Conservation (phyloP, 805 yeast species). For the Yarrowia porcina region DNA sequence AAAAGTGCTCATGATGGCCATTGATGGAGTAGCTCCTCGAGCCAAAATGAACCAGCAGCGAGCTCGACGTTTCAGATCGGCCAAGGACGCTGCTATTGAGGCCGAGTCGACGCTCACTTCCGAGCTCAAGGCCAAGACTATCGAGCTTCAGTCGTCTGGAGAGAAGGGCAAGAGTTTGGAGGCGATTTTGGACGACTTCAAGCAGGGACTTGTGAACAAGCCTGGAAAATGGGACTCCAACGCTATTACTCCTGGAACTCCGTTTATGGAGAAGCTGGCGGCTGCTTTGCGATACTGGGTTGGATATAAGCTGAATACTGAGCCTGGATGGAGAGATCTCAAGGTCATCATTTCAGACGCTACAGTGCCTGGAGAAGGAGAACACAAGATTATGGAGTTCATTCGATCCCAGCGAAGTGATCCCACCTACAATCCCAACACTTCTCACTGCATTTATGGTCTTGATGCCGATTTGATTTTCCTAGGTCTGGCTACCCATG, state of each 20-base stretch:
- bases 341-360: slow-evolving; percentile 94
- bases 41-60: slow-evolving; percentile 98
- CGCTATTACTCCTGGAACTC: slow-evolving; percentile 98
- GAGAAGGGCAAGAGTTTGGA: slow-evolving; percentile 68
- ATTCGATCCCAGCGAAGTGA: slow-evolving; percentile 85
- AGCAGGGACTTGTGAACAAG: slow-evolving; percentile 59
- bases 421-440: slow-evolving; percentile 85
- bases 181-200: slow-evolving; percentile 69
- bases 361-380: slow-evolving; percentile 99
- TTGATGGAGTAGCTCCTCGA: slow-evolving; percentile 98
- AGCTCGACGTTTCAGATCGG: slow-evolving; percentile 87
- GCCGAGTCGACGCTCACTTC: slow-evolving; percentile 41
- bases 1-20: slow-evolving; percentile 88
- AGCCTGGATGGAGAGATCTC: slow-evolving; percentile 89
- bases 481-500: slow-evolving; percentile 94
- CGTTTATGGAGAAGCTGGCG: slow-evolving; percentile 91
- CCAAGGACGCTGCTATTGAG: slow-evolving; percentile 81
- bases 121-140: background rate
- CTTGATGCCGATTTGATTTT: slow-evolving; percentile 96
- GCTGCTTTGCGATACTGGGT: slow-evolving; percentile 84
- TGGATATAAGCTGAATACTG: slow-evolving; percentile 78
- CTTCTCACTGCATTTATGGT: slow-evolving; percentile 95
- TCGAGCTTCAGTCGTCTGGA: slow-evolving; percentile 43
- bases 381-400: slow-evolving; percentile 95
- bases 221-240: slow-evolving; percentile 85